phyloP scores from a whole-genome alignment of 2,329 filamentous ascomycete genomes.

The Pezicula neosporulosa region DNA sequence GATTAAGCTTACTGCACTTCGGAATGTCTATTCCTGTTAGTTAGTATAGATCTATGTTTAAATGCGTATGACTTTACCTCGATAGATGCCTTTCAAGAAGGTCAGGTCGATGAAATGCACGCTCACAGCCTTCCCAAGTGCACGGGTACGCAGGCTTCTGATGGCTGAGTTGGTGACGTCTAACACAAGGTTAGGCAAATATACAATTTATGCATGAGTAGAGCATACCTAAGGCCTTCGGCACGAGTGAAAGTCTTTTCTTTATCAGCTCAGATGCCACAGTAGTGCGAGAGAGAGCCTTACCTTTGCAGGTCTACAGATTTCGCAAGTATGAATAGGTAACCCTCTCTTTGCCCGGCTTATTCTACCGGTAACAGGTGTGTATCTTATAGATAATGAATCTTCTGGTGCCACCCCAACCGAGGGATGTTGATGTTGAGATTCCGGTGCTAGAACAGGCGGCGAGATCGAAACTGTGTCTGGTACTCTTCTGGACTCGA shows the following conservation, averaged over 20 bases:
- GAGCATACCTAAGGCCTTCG: constrained; percentile 5
- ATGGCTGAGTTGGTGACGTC: constrained; percentile 7
- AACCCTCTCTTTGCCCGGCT: constrained; percentile 5
- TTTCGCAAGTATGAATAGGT: constrained; percentile 6
- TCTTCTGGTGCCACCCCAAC: too few species aligned
- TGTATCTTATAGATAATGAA: neutral
- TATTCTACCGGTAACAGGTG: neutral
- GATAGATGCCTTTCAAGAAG: constrained; percentile 4
- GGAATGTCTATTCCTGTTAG: too few species aligned
- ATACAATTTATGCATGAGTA: neutral
- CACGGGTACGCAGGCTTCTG: constrained; percentile 2
- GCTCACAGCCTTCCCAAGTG: neutral
- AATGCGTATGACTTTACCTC: too few species aligned
- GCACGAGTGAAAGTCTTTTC: constrained; percentile 1
- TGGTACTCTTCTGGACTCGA: constrained; percentile 4
- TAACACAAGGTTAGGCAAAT: neutral
- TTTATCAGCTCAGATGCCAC: neutral
- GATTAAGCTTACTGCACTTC: too few species aligned
- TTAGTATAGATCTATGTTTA: too few species aligned
- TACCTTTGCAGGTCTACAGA: constrained; percentile 8
- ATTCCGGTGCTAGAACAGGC: neutral
- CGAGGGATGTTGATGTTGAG: neutral
- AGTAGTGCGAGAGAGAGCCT: neutral
- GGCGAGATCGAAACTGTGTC: neutral
- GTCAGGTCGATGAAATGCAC: constrained; percentile 4